Percentiles rank a stretch among this genome's conserved stretches.
Evolutionary conservation across 257 asterid species (phyloP).

Genomic region (Linaria vulgaris): DNA sequence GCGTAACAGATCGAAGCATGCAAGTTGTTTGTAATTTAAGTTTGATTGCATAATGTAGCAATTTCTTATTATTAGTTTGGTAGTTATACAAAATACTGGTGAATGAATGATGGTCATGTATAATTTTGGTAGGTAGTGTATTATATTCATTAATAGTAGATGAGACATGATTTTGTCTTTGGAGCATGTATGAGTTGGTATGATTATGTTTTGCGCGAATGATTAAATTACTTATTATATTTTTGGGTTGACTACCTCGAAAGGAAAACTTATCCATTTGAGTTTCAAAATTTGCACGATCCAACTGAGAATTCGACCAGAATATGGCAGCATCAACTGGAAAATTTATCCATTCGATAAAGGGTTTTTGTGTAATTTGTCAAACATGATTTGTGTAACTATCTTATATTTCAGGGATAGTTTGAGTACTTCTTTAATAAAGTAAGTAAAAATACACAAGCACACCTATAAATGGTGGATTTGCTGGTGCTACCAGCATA

Average conservation of each 20-base stretch:
- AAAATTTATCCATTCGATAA: too few species aligned
- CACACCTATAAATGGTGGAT: too few species aligned
- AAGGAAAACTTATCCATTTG: background rate
- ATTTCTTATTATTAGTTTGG: background rate
- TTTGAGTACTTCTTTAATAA: too few species aligned
- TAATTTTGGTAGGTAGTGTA: background rate
- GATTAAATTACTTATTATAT: too few species aligned
- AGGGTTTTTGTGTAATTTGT: too few species aligned
- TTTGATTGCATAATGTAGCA: background rate
- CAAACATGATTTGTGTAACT: too few species aligned
- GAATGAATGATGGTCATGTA: background rate
- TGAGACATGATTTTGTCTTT: slow-evolving; percentile 17
- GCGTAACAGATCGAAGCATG: background rate
- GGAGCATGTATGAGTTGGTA: slow-evolving; percentile 6
- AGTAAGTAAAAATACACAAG: too few species aligned
- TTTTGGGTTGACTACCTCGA: background rate
- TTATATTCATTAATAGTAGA: background rate
- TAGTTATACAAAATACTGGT: background rate
- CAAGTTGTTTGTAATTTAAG: slow-evolving; percentile 3
- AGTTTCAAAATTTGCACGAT: background rate
- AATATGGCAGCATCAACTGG: too few species aligned
- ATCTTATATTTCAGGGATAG: too few species aligned
- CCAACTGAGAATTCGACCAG: too few species aligned
- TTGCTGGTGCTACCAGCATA: too few species aligned
- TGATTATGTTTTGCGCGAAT: background rate